Evolutionary conservation across 306 rosid genomes (phyloP).

Genomic region (Rosa persica): DNA sequence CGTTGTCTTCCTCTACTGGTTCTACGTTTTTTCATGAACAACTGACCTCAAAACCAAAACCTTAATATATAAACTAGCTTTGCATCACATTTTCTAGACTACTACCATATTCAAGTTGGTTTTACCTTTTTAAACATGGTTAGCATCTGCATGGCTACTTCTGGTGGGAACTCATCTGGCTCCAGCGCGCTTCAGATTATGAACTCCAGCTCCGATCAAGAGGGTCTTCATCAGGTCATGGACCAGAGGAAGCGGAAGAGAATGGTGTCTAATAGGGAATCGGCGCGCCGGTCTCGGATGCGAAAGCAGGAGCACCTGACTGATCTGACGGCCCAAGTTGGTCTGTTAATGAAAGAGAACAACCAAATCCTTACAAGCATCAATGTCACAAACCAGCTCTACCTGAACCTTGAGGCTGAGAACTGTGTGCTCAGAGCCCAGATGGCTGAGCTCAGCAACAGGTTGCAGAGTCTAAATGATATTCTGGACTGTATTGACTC

Average conservation of each 20-base stretch:
- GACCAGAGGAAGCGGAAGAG: constrained; percentile 85
- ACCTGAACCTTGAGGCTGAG: constrained; percentile 56
- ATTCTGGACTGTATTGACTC: constrained; percentile 52
- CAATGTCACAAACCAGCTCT: constrained; percentile 47
- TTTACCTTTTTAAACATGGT: neutral
- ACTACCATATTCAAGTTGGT: neutral
- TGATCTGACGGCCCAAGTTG: constrained; percentile 40
- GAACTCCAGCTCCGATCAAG: constrained; percentile 56
- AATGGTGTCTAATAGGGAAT: constrained; percentile 81
- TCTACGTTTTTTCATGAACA: constrained; percentile 64
- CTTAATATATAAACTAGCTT: neutral
- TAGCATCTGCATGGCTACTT: constrained; percentile 27
- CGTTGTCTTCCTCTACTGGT: constrained; percentile 94
- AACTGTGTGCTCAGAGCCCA: constrained; percentile 72
- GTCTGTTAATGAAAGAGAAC: constrained; percentile 54
- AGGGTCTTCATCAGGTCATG: constrained; percentile 36
- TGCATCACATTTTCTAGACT: neutral
- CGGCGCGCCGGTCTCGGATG: constrained; percentile 77
- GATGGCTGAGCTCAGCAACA: constrained; percentile 65
- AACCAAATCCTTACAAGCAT: constrained; percentile 42
- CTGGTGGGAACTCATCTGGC: constrained; percentile 56
- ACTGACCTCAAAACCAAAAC: neutral
- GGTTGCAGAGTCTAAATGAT: constrained; percentile 67
- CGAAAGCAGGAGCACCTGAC: constrained; percentile 70
- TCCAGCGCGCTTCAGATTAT: constrained; percentile 27